Evolutionary conservation across 257 asterid species (phyloP).

Genomic region (Nicotiana benthamiana): DNA sequence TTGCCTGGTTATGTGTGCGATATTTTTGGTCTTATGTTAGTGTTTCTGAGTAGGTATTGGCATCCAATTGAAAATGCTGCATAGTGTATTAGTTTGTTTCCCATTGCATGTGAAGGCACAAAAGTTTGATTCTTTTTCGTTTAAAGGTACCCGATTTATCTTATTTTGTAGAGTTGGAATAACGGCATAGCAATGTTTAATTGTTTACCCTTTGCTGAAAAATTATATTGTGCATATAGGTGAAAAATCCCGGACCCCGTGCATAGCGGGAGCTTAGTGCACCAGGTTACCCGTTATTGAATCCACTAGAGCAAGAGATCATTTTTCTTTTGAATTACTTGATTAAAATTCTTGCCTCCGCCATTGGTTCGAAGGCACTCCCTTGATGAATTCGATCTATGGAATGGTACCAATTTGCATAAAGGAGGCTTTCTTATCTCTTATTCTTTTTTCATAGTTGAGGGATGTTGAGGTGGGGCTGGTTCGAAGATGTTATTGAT

Average conservation of each 20-base stretch:
- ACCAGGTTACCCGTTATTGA: too few relatives aligned
- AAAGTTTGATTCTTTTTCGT: not conserved
- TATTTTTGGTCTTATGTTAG: not conserved
- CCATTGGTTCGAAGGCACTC: not conserved
- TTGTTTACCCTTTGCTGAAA: too few relatives aligned
- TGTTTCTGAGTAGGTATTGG: not conserved
- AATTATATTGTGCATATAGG: too few relatives aligned
- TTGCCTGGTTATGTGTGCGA: not conserved
- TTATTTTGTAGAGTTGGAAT: not conserved
- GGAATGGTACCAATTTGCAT: not conserved
- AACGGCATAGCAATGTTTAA: too few relatives aligned
- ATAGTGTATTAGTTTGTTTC: not conserved
- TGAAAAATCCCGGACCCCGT: too few relatives aligned
- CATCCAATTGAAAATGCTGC: not conserved
- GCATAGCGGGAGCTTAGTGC: too few relatives aligned
- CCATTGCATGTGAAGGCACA: not conserved
- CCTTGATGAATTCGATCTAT: not conserved
- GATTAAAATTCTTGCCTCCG: too few relatives aligned
- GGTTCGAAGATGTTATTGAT: not conserved
- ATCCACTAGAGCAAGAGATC: too few relatives aligned
- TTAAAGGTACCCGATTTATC: not conserved
- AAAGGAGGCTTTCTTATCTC: not conserved
- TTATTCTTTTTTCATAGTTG: not conserved
- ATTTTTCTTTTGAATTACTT: too few relatives aligned
- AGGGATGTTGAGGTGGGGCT: not conserved